Base-by-base conservation (phyloP, 2,329 filamentous ascomycete species). In the Colletotrichum sp. region DNA sequence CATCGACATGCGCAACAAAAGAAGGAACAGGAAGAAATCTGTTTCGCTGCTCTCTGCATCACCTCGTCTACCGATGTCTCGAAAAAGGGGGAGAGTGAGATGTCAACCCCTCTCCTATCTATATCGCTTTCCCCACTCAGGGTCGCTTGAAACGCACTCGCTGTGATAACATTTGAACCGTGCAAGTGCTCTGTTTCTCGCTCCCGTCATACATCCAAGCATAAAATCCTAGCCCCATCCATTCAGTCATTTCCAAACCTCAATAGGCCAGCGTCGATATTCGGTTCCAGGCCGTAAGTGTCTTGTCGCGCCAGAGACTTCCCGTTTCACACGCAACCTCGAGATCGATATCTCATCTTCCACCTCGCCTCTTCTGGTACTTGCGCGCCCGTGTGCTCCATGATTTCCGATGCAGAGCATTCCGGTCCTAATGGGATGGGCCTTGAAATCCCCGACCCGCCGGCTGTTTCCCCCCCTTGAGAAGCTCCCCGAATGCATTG, bases 401-500 rank as follows among this genome's bases (percentile, higher is more conserved):
- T 12, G 44, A 49, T 21, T 49, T 49, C 9, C 18, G n/a, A 21
- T 49, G 18, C 44, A 24, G 16, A 24, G 6, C 21, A 28, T 60
- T 49, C 74, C 71, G 16, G 16, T 26, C 79, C 80, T 77, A 75
- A 80, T 86, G 73, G 26, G 73, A 68, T 34, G 70, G 36, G 15
- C 70, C 70, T 24, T 68, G 87, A 70, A 86, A 83, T 67, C 81
- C 82, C 73, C 84, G 81, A 7, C 79, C 80, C 62, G 69, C 49
- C 24, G 69, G 52, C 63, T 82, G 81, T 79, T 86, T 87, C 71
- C 81, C 83, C 65, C 82, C 84, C 82, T 91, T 92, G 68, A 88
- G 85, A 69, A 93, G 86, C 70, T 93, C 92, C 39, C 87, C 87
- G 79, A 93, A 93, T 4, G 91, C 88, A 69, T 86, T 87, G 55